Evolutionary conservation across 495 filamentous ascomycete species (phyloP).

Genomic region (Xylaria sp.): DNA sequence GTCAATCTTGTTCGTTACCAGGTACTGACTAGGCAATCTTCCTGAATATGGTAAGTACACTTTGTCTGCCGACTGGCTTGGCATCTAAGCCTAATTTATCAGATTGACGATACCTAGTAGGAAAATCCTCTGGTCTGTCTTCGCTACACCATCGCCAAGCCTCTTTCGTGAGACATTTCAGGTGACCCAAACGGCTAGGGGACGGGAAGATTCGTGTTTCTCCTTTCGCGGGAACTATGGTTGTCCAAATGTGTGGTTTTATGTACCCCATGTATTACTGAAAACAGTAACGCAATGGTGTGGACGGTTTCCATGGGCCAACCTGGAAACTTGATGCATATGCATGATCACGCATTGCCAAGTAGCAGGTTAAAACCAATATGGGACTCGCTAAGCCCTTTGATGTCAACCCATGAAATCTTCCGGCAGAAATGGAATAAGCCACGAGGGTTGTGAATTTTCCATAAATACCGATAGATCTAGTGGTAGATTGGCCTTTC

Average conservation of each 20-base stretch:
- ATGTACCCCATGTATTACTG: background rate
- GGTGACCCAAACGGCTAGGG: background rate
- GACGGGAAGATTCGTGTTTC: background rate
- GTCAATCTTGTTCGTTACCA: background rate
- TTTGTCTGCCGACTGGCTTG: background rate
- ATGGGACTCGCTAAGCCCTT: background rate
- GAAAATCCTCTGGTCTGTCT: background rate
- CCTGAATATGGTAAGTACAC: background rate
- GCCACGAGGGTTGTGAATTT: background rate
- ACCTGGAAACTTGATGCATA: background rate
- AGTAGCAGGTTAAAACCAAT: background rate
- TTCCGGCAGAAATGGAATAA: background rate
- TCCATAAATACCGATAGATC: background rate
- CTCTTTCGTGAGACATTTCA: background rate
- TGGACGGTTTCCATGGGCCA: background rate
- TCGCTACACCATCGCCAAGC: background rate
- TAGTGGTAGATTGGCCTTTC: background rate
- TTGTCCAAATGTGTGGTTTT: background rate
- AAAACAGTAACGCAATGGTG: background rate
- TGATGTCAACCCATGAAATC: background rate
- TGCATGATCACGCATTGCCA: background rate
- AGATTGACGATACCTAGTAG: background rate
- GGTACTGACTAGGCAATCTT: background rate
- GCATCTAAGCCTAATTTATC: background rate
- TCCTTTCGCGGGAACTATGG: background rate